Percentiles rank a stretch among this genome's conserved stretches.
phyloP scores from a whole-genome alignment of 805 yeast genomes.

The Barnettozyma sucrosica region DNA sequence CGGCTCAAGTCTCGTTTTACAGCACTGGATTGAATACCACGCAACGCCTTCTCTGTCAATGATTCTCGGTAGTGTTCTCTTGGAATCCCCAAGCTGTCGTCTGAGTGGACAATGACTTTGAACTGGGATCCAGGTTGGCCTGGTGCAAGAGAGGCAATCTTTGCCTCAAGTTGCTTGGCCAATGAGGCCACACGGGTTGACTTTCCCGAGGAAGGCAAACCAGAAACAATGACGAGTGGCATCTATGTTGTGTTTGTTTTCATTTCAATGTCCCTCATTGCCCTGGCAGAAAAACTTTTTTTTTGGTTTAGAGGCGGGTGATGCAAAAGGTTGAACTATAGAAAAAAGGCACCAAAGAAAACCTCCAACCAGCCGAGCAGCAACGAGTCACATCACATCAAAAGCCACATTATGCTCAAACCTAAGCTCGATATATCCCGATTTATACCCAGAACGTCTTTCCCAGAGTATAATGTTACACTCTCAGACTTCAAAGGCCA shows the following conservation, averaged over 20 bases:
- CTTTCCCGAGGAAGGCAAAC: constrained; percentile 84
- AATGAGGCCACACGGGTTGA: constrained; percentile 64
- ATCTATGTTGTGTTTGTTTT: constrained; percentile 33
- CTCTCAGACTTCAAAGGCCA: constrained; percentile 87
- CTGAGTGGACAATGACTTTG: constrained; percentile 65
- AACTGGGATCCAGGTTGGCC: constrained; percentile 48
- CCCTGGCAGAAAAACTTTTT: neutral
- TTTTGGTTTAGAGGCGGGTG: too few relatives aligned
- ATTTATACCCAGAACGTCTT: constrained; percentile 64
- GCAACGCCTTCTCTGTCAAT: constrained; percentile 67
- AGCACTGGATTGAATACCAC: constrained; percentile 84
- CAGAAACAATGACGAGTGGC: constrained; percentile 84
- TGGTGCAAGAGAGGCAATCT: constrained; percentile 34
- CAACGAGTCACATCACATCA: too few relatives aligned
- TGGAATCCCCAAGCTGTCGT: constrained; percentile 67
- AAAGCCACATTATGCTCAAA: neutral
- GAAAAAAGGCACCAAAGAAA: too few relatives aligned
- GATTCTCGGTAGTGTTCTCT: constrained; percentile 69
- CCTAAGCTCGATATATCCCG: constrained; percentile 8
- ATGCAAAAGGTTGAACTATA: too few relatives aligned
- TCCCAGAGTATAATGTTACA: constrained; percentile 67
- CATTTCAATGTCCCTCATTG: too few relatives aligned
- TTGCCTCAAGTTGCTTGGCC: constrained; percentile 38
- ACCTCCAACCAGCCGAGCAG: too few relatives aligned
- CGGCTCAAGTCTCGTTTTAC: constrained; percentile 75